A percentile compares a stretch with the other conserved stretches of the same genome.
Conservation (phyloP, 163 green algal genomes). For the Coccomyxa subellipsoidea region DNA sequence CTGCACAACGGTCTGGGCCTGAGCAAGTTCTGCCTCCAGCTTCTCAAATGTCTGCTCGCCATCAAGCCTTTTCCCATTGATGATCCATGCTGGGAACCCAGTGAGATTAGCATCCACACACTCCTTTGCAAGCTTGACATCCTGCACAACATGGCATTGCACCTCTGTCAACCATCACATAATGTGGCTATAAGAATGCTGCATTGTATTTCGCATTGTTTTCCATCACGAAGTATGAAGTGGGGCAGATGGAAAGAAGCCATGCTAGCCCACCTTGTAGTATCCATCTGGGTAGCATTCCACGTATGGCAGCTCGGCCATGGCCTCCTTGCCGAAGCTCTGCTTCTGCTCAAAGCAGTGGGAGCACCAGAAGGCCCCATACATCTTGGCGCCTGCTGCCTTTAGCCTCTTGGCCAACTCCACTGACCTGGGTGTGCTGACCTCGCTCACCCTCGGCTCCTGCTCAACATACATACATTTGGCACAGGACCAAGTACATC, state of each 20-base stretch:
- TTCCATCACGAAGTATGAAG: too few species aligned
- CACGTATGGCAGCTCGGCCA: constrained; percentile 89
- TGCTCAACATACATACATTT: neutral
- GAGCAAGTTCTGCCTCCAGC: constrained; percentile 56
- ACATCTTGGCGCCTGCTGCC: constrained; percentile 87
- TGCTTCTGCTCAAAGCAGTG: constrained; percentile 97
- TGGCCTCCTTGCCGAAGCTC: constrained; percentile 83
- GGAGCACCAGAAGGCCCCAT: constrained; percentile 98
- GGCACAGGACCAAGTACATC: too few species aligned
- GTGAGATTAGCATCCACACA: constrained; percentile 67
- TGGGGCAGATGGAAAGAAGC: too few species aligned
- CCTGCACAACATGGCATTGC: constrained; percentile 51
- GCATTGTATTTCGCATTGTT: too few species aligned
- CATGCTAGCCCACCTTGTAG: constrained; percentile 58
- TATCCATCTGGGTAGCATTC: constrained; percentile 96
- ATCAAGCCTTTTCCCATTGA: constrained; percentile 66
- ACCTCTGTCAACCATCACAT: too few species aligned
- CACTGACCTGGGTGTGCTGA: constrained; percentile 2
- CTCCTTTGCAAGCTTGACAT: constrained; percentile 45
- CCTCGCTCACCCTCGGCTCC: neutral
- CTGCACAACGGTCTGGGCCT: neutral
- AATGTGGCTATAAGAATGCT: too few species aligned
- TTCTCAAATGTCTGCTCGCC: constrained; percentile 73
- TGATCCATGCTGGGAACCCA: constrained; percentile 90
- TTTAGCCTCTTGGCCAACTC: constrained; percentile 61